These are phyloP conservation scores for Phyllosticta paracitricarpa DNA, from an alignment of 2,329 filamentous ascomycete genomes.

Conservation along the genomic window DNA sequence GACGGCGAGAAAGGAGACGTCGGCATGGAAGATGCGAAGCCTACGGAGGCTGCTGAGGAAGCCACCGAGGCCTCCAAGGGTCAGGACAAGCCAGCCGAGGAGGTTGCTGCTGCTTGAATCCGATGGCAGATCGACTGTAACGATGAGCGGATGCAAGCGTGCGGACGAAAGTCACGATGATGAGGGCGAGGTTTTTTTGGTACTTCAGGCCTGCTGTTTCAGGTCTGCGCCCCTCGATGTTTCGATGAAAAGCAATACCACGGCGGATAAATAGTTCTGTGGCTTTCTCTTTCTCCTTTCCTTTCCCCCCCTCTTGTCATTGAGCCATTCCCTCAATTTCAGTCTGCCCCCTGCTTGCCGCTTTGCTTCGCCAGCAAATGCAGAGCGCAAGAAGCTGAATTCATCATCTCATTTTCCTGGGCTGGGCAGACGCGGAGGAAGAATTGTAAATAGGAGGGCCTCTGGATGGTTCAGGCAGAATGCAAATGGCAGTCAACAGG, in stretches of 20 bases:
- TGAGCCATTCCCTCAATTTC: neutral
- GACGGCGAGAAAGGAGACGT: slow-evolving; percentile 20
- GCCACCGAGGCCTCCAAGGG: neutral
- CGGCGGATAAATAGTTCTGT: neutral
- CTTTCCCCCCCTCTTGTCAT: neutral
- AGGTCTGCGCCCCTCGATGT: neutral
- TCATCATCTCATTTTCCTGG: neutral
- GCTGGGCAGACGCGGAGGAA: neutral
- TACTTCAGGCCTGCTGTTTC: neutral
- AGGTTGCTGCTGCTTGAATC: neutral
- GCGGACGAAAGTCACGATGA: neutral
- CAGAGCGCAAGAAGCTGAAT: neutral
- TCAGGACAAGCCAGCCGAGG: neutral
- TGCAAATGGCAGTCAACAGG: neutral
- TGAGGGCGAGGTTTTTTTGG: neutral
- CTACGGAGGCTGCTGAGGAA: neutral
- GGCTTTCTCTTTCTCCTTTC: neutral
- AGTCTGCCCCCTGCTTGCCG: neutral
- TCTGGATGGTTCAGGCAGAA: neutral
- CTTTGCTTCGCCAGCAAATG: neutral
- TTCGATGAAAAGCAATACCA: neutral
- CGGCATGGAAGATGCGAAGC: slow-evolving; percentile 21
- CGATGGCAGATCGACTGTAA: neutral
- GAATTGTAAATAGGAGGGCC: neutral
- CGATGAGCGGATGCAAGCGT: neutral